Percentiles rank a stretch among this genome's conserved stretches.
phyloP scores from a whole-genome alignment of 2,329 filamentous ascomycete genomes.

The Neonectria sp. region DNA sequence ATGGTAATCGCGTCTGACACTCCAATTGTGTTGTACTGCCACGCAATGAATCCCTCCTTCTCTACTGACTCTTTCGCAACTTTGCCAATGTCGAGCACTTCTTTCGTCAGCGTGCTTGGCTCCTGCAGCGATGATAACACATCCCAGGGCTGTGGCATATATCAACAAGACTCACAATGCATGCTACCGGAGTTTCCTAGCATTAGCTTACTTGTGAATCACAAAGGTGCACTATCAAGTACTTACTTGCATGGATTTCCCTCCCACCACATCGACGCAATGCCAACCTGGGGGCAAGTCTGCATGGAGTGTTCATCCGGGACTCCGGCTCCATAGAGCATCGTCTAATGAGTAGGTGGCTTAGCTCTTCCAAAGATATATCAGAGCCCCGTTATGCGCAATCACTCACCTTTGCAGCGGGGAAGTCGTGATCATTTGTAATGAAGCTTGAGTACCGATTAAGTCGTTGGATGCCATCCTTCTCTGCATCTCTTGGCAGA shows the following conservation, averaged over 20 bases:
- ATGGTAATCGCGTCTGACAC: conserved; percentile 22
- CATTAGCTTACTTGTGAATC: too few species aligned
- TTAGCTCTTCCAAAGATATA: background rate
- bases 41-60: conserved; percentile 4
- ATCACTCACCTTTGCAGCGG: conserved; percentile 23
- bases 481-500: too few species aligned
- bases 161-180: conserved; percentile 9
- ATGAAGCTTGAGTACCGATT: conserved; percentile 20
- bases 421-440: conserved; percentile 18
- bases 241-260: conserved; percentile 28
- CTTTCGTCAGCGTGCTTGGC: too few species aligned
- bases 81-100: conserved; percentile 7
- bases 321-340: conserved; percentile 22
- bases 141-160: too few species aligned
- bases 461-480: too few species aligned
- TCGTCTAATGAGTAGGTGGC: too few species aligned
- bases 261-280: conserved; percentile 20
- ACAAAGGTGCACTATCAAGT: too few species aligned
- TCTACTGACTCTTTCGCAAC: conserved; percentile 9
- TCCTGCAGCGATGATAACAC: too few species aligned
- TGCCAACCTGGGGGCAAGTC: conserved; percentile 17
- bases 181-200: too few species aligned
- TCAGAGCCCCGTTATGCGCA: too few species aligned
- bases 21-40: conserved; percentile 26
- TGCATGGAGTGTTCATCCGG: conserved; percentile 17